Base-by-base conservation (phyloP, 2,329 filamentous ascomycete species). In the Trichothecium sympodiale region DNA sequence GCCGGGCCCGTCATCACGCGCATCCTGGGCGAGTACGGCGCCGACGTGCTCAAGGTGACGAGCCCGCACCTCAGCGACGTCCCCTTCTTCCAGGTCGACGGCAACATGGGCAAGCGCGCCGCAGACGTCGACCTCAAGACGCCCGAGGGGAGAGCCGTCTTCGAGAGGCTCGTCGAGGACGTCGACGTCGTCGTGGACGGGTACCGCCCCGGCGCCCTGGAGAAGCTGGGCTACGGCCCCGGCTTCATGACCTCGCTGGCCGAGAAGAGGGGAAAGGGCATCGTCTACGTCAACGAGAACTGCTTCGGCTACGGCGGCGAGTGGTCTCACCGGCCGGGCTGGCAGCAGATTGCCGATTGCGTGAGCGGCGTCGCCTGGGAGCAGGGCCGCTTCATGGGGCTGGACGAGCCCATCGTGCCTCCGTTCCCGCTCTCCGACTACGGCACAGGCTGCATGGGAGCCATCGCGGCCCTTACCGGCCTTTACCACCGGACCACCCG, bases 1-100 rank as follows among this genome's bases (percentile, higher is more conserved):
- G 82, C 82, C 4, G 81, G 80, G 0, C 81, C 81, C n/a, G 74
- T 77, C 4, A 77, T 86, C 44, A 75, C 75, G 3, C 72, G 80
- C 20, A 77, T 77, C 2, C 66, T 87, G 0, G 80, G 77, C n/a
- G 81, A 83, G 42, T 80, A 85, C 49, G 83, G 83, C 3, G 82
- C 82, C 7, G 71, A 79, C 36, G 80, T 87, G 1, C 65, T 87
- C 44, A 82, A 84, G 46, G 65, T 86, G 31, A 85, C 80, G 3
- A 75, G 74, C 7, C 71, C 77, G 0, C 61, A 73, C 31, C 63
- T 86, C n/a, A 72, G 74, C 4, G 80, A 84, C 41, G 75, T 84
- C 2, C 77, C 78, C 0, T 80, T 80, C 55, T 83, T 83, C 54
- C 79, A 83, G 45, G 69, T 83, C 1, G 80, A 84, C 43, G 74